Conservation (phyloP, 2,329 filamentous ascomycete species). For the Madurella fahalii region DNA sequence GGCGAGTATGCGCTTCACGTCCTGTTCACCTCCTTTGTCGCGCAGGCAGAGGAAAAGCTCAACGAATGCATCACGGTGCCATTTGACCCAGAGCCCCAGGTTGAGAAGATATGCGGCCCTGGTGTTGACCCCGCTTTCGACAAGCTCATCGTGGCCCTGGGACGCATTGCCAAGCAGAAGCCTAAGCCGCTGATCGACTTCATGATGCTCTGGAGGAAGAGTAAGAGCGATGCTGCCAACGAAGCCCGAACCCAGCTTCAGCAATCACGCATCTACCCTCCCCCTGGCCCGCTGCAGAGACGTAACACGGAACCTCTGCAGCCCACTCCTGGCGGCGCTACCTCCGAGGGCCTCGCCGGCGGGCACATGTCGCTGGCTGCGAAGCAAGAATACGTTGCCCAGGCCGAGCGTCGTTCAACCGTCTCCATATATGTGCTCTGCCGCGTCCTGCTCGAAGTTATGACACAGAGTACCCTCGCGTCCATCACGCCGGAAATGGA, state of each 20-base stretch:
- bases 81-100: conserved; percentile 74
- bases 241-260: conserved; percentile 59
- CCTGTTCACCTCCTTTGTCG: conserved; percentile 94
- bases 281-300: conserved; percentile 52
- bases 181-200: conserved; percentile 94
- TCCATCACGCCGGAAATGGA: conserved; percentile 89
- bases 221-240: conserved; percentile 84
- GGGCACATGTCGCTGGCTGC: conserved; percentile 40
- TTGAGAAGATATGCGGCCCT: conserved; percentile 86
- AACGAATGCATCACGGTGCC: conserved; percentile 79
- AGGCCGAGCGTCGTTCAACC: conserved; percentile 84
- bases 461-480: conserved; percentile 78
- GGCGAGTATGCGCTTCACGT: conserved; percentile 97
- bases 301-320: conserved; percentile 72
- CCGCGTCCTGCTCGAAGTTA: conserved; percentile 88
- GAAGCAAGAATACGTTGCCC: conserved; percentile 67
- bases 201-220: conserved; percentile 97
- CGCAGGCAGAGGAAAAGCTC: conserved; percentile 94
- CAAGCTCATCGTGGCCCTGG: conserved; percentile 86
- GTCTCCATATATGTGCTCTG: conserved; percentile 96
- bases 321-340: conserved; percentile 32
- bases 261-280: conserved; percentile 42
- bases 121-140: conserved; percentile 87
- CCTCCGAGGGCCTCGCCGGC: conserved; percentile 14
- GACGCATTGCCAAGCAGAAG: conserved; percentile 89